These are phyloP conservation scores for Cytidiella melzeri DNA, from an alignment of 768 basidiomycete species.

Conservation along the genomic window DNA sequence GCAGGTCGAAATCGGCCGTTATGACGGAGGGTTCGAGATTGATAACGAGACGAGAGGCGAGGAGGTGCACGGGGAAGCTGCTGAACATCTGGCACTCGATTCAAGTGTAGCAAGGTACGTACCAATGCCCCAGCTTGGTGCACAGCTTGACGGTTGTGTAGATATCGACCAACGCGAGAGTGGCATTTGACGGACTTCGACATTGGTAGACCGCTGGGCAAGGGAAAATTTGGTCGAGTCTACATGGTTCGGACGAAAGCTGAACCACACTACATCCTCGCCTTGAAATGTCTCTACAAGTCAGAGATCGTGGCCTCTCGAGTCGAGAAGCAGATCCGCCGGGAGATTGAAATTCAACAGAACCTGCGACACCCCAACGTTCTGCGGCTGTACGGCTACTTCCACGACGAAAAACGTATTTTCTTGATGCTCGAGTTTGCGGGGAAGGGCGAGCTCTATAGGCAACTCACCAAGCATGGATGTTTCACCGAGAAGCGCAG, in stretches of 20 bases:
- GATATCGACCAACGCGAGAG: slow-evolving; percentile 69
- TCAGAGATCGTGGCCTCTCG: slow-evolving; percentile 86
- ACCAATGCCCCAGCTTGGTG: not conserved
- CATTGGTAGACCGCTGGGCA: slow-evolving; percentile 94
- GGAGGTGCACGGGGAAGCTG: slow-evolving; percentile 69
- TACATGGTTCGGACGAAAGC: slow-evolving; percentile 96
- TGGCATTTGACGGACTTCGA: slow-evolving; percentile 86
- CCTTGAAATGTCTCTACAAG: slow-evolving; percentile 96
- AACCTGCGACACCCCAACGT: slow-evolving; percentile 95
- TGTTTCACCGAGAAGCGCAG: slow-evolving; percentile 86
- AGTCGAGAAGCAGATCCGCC: slow-evolving; percentile 94
- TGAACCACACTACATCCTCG: slow-evolving; percentile 87
- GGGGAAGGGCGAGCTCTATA: slow-evolving; percentile 95
- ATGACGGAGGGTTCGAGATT: slow-evolving; percentile 94
- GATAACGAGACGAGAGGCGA: slow-evolving; percentile 82
- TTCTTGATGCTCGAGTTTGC: slow-evolving; percentile 99
- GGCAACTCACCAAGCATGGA: slow-evolving; percentile 82
- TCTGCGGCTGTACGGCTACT: slow-evolving; percentile 92
- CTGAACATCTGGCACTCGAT: slow-evolving; percentile 76
- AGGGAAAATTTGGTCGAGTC: slow-evolving; percentile 97
- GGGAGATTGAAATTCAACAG: slow-evolving; percentile 98
- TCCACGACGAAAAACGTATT: slow-evolving; percentile 96
- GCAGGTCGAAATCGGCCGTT: slow-evolving; percentile 73
- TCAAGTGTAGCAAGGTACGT: slow-evolving; percentile 67
- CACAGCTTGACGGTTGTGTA: slow-evolving; percentile 3